A percentile compares a stretch with the other conserved stretches of the same genome.
Evolutionary conservation across 2,329 filamentous ascomycete genomes (phyloP).

Genomic region (Fusarium sp.): DNA sequence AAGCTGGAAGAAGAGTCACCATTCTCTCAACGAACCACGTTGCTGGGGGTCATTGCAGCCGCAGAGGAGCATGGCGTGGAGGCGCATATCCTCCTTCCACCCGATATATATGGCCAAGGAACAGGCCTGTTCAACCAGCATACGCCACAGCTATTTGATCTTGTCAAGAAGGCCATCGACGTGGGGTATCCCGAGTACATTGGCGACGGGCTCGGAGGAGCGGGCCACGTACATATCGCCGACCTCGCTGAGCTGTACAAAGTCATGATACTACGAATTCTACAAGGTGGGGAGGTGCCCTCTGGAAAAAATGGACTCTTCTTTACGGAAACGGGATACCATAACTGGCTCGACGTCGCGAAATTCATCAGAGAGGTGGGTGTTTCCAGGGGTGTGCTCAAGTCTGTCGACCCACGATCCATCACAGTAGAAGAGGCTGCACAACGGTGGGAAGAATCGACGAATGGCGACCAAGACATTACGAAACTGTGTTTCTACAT

Average conservation of each 20-base stretch:
- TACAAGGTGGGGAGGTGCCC: not conserved
- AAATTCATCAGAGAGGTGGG: constrained; percentile 8
- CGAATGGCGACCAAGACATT: not conserved
- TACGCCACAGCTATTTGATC: not conserved
- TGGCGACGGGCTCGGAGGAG: not conserved
- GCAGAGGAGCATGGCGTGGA: not conserved
- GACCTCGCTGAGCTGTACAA: constrained; percentile 25
- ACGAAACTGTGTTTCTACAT: constrained; percentile 7
- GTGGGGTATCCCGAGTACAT: not conserved
- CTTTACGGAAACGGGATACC: constrained; percentile 18
- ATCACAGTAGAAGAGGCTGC: constrained; percentile 11
- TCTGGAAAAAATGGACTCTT: not conserved
- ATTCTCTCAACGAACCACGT: not conserved
- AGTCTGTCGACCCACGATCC: not conserved
- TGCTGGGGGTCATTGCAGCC: not conserved
- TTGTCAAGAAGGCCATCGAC: not conserved
- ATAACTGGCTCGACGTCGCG: constrained; percentile 3
- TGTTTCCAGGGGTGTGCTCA: not conserved
- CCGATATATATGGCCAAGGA: not conserved
- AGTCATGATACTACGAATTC: not conserved
- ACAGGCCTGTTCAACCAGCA: not conserved
- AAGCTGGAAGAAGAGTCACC: not conserved
- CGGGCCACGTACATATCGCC: not conserved
- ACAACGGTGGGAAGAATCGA: not conserved
- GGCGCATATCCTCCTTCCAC: not conserved